A percentile compares a stretch with the other conserved stretches of the same genome.
Conservation (phyloP, 495 filamentous ascomycete genomes). For the Penicillium arizonense region DNA sequence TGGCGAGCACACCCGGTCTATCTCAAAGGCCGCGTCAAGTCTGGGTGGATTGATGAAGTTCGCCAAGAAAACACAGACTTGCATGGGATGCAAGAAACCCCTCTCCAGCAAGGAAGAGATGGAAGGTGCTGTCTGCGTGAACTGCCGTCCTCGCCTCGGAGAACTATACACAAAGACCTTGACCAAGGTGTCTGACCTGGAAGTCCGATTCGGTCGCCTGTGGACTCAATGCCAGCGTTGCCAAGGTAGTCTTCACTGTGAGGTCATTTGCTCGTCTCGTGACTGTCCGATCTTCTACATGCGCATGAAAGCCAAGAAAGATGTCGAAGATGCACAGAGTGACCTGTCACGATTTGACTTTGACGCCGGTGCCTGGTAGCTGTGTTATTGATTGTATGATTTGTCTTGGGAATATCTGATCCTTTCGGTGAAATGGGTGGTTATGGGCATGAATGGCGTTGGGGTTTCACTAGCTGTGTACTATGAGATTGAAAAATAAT, state of each 20-base stretch:
- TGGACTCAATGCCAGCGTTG: constrained; percentile 99
- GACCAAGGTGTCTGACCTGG: constrained; percentile 82
- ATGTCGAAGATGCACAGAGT: constrained; percentile 91
- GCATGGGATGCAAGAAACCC: constrained; percentile 98
- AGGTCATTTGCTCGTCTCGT: constrained; percentile 93
- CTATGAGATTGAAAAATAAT: constrained; percentile 6
- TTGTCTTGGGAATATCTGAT: not conserved
- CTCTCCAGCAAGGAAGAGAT: constrained; percentile 74
- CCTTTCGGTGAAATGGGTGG: not conserved
- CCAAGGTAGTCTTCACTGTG: constrained; percentile 94
- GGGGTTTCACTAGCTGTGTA: not conserved
- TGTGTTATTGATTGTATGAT: constrained; percentile 9
- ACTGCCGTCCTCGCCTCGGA: constrained; percentile 80
- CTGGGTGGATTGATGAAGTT: constrained; percentile 98
- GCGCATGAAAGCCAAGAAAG: constrained; percentile 99
- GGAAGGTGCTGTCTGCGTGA: constrained; percentile 81
- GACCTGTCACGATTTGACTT: constrained; percentile 89
- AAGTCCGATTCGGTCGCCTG: constrained; percentile 86
- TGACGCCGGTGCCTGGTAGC: constrained; percentile 62
- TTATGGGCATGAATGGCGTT: constrained; percentile 5
- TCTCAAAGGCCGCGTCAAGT: constrained; percentile 84
- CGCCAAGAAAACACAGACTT: constrained; percentile 93
- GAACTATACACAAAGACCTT: constrained; percentile 93
- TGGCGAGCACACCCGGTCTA: constrained; percentile 88
- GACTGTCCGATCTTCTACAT: constrained; percentile 99